Base-by-base conservation (phyloP, 805 yeast genomes). In the Yamadazyma laniorum region DNA sequence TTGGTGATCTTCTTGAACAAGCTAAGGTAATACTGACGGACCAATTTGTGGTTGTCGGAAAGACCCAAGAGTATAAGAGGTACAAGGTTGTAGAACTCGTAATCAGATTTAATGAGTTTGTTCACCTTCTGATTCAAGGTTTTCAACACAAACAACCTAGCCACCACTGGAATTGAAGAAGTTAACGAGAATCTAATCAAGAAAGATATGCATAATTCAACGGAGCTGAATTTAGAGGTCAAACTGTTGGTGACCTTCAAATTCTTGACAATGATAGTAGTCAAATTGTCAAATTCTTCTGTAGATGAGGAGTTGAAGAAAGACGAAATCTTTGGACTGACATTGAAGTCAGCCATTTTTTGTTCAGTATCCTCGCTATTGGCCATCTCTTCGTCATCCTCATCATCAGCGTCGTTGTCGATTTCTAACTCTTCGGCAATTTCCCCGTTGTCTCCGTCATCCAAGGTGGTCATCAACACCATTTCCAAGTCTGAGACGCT, bases 381-480 rank as follows among this genome's bases (percentile, higher is more conserved):
- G 5, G 32, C 42, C 26, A 61, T 45, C n/a, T 37, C 40, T 5
- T 55, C 51, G 14, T 52, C 53, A 6, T 45, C 52, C n/a, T 44
- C 52, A 25, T 31, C 55, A 6, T 43, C 55, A 15, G 30, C 51
- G 7, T 49, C 54, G 7, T 52, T 58, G 13, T 43, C 54, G n/a
- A 49, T 45, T 17, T 56, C 51, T 2, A 63, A 63, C 18, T 73
- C 63, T 16, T 65, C 53, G 22, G 55, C 65, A 8, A 62, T 52
- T 17, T 59, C 65, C 12, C 54, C 50, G 13, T 53, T 52, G 23
- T 35, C 34, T 21, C 21, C 18, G 9, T 48, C 50, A 18, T 60
- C 50, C 35, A 88, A 60, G 0, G 90, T 80, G 1, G 83, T 72
- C 61, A 86, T 85, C 32, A 87, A 63, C 37, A 74, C 70, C 70